Conservation (phyloP, 2,329 filamentous ascomycete species). For the Alternaria postmessia region DNA sequence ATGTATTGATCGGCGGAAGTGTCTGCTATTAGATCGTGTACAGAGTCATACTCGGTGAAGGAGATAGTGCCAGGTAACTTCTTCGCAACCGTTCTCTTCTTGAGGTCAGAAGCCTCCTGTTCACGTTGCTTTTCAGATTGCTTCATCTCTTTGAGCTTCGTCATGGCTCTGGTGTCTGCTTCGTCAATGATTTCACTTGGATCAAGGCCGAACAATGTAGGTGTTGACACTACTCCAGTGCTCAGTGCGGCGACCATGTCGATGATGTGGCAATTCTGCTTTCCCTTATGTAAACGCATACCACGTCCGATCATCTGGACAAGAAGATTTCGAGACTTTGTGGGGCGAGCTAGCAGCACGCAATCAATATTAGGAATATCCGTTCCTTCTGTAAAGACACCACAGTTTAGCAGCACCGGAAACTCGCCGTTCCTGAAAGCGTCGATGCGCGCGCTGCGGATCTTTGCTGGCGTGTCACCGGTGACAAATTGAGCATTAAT, state of each 20-base stretch:
- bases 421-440: conserved; percentile 80
- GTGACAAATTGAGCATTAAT: conserved; percentile 90
- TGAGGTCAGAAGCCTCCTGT: conserved; percentile 75
- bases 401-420: conserved; percentile 91
- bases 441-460: conserved; percentile 74
- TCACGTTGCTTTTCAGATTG: conserved; percentile 55
- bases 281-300: conserved; percentile 81
- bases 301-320: conserved; percentile 98
- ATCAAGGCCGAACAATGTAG: conserved; percentile 91
- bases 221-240: conserved; percentile 86
- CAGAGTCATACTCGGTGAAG: conserved; percentile 89
- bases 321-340: conserved; percentile 88
- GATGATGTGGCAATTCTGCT: conserved; percentile 91
- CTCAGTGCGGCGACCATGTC: conserved; percentile 91
- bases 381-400: conserved; percentile 95
- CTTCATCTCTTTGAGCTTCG: conserved; percentile 60
- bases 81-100: conserved; percentile 22
- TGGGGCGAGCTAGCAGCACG: conserved; percentile 85
- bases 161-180: conserved; percentile 70
- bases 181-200: conserved; percentile 77
- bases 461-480: conserved; percentile 74
- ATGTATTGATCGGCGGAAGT: conserved; percentile 81
- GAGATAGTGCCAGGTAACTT: conserved; percentile 63
- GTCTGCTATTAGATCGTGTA: conserved; percentile 90
- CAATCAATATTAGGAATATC: conserved; percentile 98